These are phyloP conservation scores for Verticillium zaregamsianum DNA, from an alignment of 2,329 filamentous ascomycete genomes.

Conservation along the genomic window DNA sequence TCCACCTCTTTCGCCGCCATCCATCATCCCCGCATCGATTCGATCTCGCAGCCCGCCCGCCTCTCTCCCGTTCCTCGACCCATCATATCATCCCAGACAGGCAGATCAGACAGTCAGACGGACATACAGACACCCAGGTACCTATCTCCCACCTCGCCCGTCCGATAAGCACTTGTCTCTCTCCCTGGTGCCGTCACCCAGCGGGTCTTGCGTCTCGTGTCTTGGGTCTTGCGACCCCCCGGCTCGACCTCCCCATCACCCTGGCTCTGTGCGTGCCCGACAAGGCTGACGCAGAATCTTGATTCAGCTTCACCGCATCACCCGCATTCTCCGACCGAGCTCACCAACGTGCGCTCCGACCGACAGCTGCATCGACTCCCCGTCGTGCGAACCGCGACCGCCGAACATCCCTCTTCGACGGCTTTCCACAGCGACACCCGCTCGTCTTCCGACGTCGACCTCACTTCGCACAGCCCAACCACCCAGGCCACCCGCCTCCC, in stretches of 20 bases:
- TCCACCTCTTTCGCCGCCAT: constrained; percentile 4
- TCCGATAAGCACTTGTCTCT: not conserved
- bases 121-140: not conserved
- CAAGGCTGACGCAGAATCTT: constrained; percentile 4
- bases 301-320: constrained; percentile 1
- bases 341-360: not conserved
- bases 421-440: not conserved
- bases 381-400: not conserved
- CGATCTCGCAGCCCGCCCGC: not conserved
- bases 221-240: not conserved
- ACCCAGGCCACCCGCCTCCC: not conserved
- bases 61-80: not conserved
- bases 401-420: not conserved
- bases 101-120: too few species aligned
- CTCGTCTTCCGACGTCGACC: not conserved
- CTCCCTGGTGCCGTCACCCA: not conserved
- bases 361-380: not conserved
- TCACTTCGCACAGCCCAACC: not conserved
- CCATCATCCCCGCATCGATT: constrained; percentile 6
- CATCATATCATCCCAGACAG: not conserved
- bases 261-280: not conserved
- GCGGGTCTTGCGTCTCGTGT: not conserved
- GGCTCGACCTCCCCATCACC: not conserved
- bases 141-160: not conserved
- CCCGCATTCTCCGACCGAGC: not conserved